phyloP scores from a whole-genome alignment of 768 basidiomycete genomes.

The Daedalea quercina region DNA sequence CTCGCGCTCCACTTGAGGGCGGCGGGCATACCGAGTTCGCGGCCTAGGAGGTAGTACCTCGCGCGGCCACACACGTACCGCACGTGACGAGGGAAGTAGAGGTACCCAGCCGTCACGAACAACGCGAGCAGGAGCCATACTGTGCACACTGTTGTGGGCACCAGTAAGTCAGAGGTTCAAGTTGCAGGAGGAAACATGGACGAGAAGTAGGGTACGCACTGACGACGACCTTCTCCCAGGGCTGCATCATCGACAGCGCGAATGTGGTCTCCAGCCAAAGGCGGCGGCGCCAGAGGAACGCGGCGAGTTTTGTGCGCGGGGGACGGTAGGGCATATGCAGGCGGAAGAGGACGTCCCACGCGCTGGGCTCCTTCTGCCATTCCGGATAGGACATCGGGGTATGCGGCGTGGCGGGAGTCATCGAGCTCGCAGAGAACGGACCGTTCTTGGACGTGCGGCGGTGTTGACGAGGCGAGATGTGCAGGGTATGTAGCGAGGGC shows the following conservation, averaged over 20 bases:
- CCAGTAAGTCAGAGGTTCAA: neutral
- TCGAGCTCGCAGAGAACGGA: neutral
- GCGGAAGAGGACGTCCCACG: slow-evolving; percentile 14
- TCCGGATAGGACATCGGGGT: slow-evolving; percentile 9
- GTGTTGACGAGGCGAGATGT: neutral
- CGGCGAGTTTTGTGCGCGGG: slow-evolving; percentile 15
- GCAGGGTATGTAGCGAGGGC: neutral
- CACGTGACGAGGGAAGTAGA: slow-evolving; percentile 56
- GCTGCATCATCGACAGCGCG: slow-evolving; percentile 55
- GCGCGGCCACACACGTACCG: slow-evolving; percentile 44
- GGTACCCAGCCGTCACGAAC: slow-evolving; percentile 42
- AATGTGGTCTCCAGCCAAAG: slow-evolving; percentile 57
- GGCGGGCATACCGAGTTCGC: neutral
- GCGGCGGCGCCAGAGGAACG: slow-evolving; percentile 43
- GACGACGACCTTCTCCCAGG: slow-evolving; percentile 60
- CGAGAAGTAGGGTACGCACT: slow-evolving; percentile 38
- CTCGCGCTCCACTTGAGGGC: neutral
- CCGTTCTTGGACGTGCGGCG: neutral
- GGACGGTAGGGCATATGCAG: slow-evolving; percentile 22
- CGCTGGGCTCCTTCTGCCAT: slow-evolving; percentile 15
- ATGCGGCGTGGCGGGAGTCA: neutral
- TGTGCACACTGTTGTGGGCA: slow-evolving; percentile 30
- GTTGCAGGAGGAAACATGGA: neutral
- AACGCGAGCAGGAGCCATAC: slow-evolving; percentile 34
- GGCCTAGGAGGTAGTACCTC: slow-evolving; percentile 57